Base-by-base conservation (phyloP, 495 filamentous ascomycete species). In the Annulohypoxylon nitens region DNA sequence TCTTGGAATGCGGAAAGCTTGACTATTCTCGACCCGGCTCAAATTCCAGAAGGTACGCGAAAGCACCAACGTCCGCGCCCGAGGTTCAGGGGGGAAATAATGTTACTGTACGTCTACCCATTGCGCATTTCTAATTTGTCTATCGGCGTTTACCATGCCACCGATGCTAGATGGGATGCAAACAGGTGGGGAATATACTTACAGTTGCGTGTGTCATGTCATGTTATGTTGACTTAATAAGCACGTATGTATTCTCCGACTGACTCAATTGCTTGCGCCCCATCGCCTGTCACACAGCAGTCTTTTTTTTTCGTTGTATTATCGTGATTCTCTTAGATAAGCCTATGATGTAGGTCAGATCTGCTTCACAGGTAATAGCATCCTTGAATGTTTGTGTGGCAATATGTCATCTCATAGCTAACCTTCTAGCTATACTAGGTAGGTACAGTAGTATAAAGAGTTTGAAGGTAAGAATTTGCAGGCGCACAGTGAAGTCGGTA, bases 1-100 rank as follows among this genome's bases (percentile, higher is more conserved):
- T 81, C 68, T 74, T 58, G 68, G 78, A 82, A 71, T 83, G 75
- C 61, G 68, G 78, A 82, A 71, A 84, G 75, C 61, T 76, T 79
- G 75, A 82, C 80, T 78, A 83, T 82, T 51, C 18, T 43, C 39
- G 4, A 16, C 12, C n/a, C 43, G 18, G 18, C 4, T 54, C 60
- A 45, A 26, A 54, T 73, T 73, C 70, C 48, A 69, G 70, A 73
- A 73, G 36, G 12, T 65, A 47, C 64, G 63, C 63, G 69, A 72
- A 64, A 18, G n/a, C 43, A n/a, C 37, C 2, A 30, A 30, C 30
- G 4, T 11, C 39, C 39, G 20, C 18, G 16, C 55, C 68, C 61
- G 55, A 41, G 45, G 23, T 53, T 66, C 59, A 64, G 53, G 57
- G 54, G 33, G 25, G n/a, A 54, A 11, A 33, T 3, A 30, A 30